Evolutionary conservation across 257 asterid species (phyloP).

Genomic region (Cinchona pubescens): DNA sequence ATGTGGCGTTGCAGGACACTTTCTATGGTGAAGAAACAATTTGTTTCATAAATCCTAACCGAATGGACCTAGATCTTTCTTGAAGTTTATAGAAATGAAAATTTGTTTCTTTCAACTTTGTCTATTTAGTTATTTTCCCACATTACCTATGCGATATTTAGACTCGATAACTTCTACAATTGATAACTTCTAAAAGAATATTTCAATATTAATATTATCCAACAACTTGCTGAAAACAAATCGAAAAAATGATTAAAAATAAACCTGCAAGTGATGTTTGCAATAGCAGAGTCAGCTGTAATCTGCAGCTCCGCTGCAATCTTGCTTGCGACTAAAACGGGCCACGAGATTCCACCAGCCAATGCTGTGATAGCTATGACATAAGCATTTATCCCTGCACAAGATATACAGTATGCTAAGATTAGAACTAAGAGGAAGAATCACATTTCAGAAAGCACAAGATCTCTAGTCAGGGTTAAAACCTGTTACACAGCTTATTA

Average conservation of each 20-base stretch:
- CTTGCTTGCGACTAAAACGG: constrained; percentile 94
- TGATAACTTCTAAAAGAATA: not conserved
- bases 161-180: not conserved
- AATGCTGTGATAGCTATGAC: constrained; percentile 85
- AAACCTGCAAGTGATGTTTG: constrained; percentile 94
- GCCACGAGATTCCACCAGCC: constrained; percentile 96
- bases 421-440: not conserved
- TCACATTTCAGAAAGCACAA: not conserved
- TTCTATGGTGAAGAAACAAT: not conserved
- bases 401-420: not conserved
- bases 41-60: not conserved
- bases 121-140: not conserved
- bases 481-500: constrained; percentile 91
- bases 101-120: not conserved
- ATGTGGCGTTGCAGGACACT: not conserved
- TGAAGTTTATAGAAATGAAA: too few relatives aligned
- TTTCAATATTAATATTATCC: too few relatives aligned
- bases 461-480: not conserved
- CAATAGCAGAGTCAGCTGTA: constrained; percentile 94
- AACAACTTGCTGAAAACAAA: not conserved
- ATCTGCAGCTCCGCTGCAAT: constrained; percentile 94
- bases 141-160: not conserved
- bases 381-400: constrained; percentile 70
- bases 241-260: not conserved
- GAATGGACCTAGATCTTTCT: too few relatives aligned